Evolutionary conservation across 2,329 filamentous ascomycete species (phyloP).

Genomic region (Beauveria sp.): DNA sequence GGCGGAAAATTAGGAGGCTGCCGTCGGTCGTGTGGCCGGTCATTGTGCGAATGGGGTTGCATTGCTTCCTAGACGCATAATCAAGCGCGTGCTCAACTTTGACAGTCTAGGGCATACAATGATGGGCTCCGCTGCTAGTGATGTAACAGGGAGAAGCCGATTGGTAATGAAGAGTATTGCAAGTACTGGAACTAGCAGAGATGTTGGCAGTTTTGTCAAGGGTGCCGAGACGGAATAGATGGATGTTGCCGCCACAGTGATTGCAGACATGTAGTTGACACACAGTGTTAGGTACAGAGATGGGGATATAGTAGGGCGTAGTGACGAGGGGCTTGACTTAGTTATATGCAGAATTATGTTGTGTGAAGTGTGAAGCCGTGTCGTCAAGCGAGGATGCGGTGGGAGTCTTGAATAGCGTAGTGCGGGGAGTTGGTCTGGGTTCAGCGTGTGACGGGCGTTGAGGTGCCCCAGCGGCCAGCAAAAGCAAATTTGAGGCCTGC

Average conservation of each 20-base stretch:
- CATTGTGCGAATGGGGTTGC: conserved; percentile 11
- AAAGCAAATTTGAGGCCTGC: conserved; percentile 10
- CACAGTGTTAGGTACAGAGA: neutral
- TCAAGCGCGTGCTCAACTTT: neutral
- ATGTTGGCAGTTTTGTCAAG: neutral
- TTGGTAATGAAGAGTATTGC: neutral
- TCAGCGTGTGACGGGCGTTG: conserved; percentile 5
- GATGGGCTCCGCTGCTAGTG: neutral
- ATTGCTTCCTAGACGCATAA: conserved; percentile 3
- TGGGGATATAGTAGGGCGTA: neutral
- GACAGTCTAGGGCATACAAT: neutral
- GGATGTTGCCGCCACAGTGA: neutral
- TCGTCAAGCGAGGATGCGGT: neutral
- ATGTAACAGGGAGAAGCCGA: neutral
- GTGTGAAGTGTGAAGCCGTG: neutral
- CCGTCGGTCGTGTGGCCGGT: conserved; percentile 6
- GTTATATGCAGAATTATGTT: conserved; percentile 2
- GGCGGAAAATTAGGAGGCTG: neutral
- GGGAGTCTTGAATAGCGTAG: neutral
- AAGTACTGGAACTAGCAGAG: neutral
- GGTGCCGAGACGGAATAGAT: neutral
- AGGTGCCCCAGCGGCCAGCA: conserved; percentile 5
- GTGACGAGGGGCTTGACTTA: neutral
- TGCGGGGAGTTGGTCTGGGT: conserved; percentile 11
- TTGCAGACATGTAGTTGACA: neutral